Evolutionary conservation across 2,329 filamentous ascomycete species (phyloP).

Genomic region (Geosmithia flava): DNA sequence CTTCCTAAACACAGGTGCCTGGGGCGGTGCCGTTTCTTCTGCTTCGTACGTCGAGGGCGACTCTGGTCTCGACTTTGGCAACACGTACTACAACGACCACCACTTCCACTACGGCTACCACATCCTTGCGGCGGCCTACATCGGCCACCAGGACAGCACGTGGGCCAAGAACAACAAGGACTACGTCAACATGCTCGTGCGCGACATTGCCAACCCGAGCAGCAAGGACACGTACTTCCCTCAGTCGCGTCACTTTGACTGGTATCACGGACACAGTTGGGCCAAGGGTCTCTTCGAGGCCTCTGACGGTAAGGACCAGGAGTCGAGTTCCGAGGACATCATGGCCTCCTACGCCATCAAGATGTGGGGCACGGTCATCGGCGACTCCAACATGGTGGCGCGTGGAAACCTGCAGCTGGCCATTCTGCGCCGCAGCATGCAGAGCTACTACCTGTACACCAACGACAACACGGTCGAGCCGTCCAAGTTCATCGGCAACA

Average conservation of each 20-base stretch:
- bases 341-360: constrained; percentile 82
- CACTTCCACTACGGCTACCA: constrained; percentile 81
- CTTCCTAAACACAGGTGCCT: constrained; percentile 32
- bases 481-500: constrained; percentile 64
- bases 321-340: constrained; percentile 81
- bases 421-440: constrained; percentile 60
- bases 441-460: constrained; percentile 73
- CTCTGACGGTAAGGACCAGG: constrained; percentile 67
- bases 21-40: constrained; percentile 72
- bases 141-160: constrained; percentile 61
- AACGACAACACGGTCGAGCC: constrained; percentile 60
- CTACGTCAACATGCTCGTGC: constrained; percentile 73
- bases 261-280: constrained; percentile 92
- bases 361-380: constrained; percentile 77
- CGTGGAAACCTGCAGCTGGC: constrained; percentile 77
- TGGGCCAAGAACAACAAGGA: constrained; percentile 71
- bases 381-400: constrained; percentile 70
- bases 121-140: constrained; percentile 73
- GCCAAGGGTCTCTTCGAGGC: constrained; percentile 66
- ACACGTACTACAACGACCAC: constrained; percentile 71
- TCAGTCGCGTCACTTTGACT: constrained; percentile 76
- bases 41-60: constrained; percentile 61
- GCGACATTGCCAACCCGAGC: constrained; percentile 71
- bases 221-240: constrained; percentile 66
- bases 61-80: constrained; percentile 56